Base-by-base conservation (phyloP, 176 grass and related monocot species). In the Coix lacrymajobi region DNA sequence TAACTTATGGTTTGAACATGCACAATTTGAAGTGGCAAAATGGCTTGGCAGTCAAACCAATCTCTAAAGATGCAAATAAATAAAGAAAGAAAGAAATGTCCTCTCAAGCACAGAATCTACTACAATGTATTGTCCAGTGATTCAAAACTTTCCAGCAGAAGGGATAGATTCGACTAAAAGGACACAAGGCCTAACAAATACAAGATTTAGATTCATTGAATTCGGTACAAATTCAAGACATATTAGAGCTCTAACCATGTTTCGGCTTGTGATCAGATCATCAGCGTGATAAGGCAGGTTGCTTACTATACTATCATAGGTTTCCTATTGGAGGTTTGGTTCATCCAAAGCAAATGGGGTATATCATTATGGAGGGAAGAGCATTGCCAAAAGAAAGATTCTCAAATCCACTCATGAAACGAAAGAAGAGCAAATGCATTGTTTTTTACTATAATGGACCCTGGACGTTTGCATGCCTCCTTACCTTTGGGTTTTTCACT, bases 401-500 rank as follows among this genome's bases (percentile, higher is more conserved):
- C 4, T 8, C 1, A 44, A 72, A 0, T 6, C 29, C 40, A 61
- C 49, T 22, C 49, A 33, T 15, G 4, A 77, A 69, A 68, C 31
- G 54, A 10, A 12, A 61, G 34, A 66, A 7, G 0, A 30, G 36
- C 14, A 32, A 3, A 22, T 15, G 37, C 2, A n/a, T 15, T 78
- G 22, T 15, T 49, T 49, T 79, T 44, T 69, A 80, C 41, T 36
- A 38, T 34, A 49, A 34, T 52, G 58, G 5, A 41, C 3, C 76
- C 24, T 36, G 10, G 10, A 62, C 0, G 4, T 32, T 70, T 78
- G 29, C 28, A 61, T n/a, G 22, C 11, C 38, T 76, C 40, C 31
- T 57, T 98, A 98, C 96, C 96, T 98, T 98, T 39, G 96, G 96
- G 69, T 98, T 98, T 79, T 98, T 98, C 48, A 98, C 96, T 65